Conservation (phyloP, 2,329 filamentous ascomycete genomes). For the Pseudocercospora fijiensis region DNA sequence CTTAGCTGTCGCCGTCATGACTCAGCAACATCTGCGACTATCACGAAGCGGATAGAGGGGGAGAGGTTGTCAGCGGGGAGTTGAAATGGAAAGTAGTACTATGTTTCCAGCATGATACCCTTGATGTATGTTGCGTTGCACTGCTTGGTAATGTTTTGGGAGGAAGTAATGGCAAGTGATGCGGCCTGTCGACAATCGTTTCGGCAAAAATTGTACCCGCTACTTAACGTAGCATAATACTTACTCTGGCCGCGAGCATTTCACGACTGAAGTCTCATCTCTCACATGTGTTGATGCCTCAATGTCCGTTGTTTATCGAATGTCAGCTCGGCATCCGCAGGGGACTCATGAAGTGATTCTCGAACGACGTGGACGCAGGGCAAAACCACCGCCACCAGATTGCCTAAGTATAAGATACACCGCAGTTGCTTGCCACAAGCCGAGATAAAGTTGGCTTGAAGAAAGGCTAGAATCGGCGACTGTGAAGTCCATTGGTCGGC, state of each 20-base stretch:
- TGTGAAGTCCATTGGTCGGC: background rate
- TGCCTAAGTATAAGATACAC: too few relatives aligned
- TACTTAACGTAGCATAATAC: background rate
- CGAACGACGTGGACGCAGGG: background rate
- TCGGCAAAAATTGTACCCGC: background rate
- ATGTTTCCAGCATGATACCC: slow-evolving; percentile 5
- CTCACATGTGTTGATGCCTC: too few relatives aligned
- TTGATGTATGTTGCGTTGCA: slow-evolving; percentile 1
- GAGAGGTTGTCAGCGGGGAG: background rate
- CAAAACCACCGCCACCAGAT: slow-evolving; percentile 1
- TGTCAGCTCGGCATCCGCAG: background rate
- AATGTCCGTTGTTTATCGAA: background rate
- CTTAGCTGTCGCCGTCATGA: background rate
- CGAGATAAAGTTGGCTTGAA: background rate
- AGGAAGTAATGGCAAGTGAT: background rate
- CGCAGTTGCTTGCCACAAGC: background rate
- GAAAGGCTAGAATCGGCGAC: background rate
- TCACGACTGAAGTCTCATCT: too few relatives aligned
- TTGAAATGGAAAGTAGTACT: background rate
- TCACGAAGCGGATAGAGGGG: background rate
- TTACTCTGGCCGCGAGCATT: background rate
- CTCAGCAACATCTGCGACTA: background rate
- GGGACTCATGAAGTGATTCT: background rate
- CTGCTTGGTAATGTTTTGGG: background rate
- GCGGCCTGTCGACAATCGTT: background rate